Evolutionary conservation across 2,329 filamentous ascomycete genomes (phyloP).

Genomic region (Botrytis galanthina): DNA sequence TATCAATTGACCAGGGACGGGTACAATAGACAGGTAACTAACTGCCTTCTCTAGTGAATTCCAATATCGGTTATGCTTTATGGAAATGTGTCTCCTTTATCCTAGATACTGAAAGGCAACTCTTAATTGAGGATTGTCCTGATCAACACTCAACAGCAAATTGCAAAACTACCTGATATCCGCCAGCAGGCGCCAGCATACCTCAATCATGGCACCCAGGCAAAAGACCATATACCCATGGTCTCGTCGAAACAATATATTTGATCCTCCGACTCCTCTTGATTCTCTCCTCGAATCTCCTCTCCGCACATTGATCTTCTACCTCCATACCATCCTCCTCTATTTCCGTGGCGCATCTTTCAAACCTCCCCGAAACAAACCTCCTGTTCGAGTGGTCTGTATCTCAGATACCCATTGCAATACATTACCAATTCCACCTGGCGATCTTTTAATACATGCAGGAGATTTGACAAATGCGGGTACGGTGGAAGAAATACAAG

Average conservation of each 20-base stretch:
- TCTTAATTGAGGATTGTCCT: constrained; percentile 6
- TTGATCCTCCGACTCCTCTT: constrained; percentile 45
- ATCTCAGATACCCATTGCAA: constrained; percentile 85
- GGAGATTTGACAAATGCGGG: constrained; percentile 80
- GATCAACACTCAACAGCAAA: not conserved
- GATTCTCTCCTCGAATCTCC: constrained; percentile 68
- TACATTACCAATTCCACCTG: constrained; percentile 63
- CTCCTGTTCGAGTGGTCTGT: constrained; percentile 73
- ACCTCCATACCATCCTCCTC: constrained; percentile 63
- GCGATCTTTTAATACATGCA: constrained; percentile 85
- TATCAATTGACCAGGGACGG: not conserved
- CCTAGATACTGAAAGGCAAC: not conserved
- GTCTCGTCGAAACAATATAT: constrained; percentile 34
- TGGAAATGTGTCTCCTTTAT: constrained; percentile 5
- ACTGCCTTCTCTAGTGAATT: not conserved
- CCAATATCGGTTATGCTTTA: not conserved
- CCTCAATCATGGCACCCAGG: constrained; percentile 15
- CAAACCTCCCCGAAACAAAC: constrained; percentile 52
- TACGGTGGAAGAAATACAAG: constrained; percentile 70
- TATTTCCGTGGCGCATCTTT: constrained; percentile 66
- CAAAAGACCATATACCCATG: constrained; percentile 32
- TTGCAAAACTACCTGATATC: not conserved
- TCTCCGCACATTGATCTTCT: constrained; percentile 59
- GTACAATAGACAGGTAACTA: not conserved
- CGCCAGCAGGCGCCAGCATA: not conserved